Percentiles rank a stretch among this genome's conserved stretches.
Evolutionary conservation across 2,329 filamentous ascomycete genomes (phyloP).

Genomic region (Beauveria pseudobassiana): DNA sequence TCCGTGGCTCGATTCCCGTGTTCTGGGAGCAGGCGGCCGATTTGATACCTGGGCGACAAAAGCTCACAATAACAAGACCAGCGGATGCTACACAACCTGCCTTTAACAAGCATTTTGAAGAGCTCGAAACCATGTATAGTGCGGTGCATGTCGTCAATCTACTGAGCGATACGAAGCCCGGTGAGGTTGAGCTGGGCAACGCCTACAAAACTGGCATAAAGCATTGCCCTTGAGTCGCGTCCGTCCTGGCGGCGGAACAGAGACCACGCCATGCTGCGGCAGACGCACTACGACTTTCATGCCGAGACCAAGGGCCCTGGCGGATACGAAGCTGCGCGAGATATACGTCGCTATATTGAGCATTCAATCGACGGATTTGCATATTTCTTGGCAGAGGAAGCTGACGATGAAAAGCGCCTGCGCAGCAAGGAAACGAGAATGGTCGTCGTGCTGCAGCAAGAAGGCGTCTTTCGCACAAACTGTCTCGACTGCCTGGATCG

Average conservation of each 20-base stretch:
- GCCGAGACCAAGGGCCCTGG: slow-evolving; percentile 80
- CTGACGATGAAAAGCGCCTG: slow-evolving; percentile 42
- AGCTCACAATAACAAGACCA: slow-evolving; percentile 84
- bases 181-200: slow-evolving; percentile 75
- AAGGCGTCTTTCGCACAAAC: slow-evolving; percentile 93
- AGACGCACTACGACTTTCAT: slow-evolving; percentile 94
- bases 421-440: slow-evolving; percentile 33
- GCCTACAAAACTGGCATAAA: slow-evolving; percentile 72
- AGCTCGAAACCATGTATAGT: slow-evolving; percentile 79
- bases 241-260: slow-evolving; percentile 41
- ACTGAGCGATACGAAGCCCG: slow-evolving; percentile 80
- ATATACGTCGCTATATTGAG: slow-evolving; percentile 72
- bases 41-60: slow-evolving; percentile 84
- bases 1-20: slow-evolving; percentile 85
- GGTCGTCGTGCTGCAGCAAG: slow-evolving; percentile 77
- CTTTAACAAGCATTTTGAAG: slow-evolving; percentile 90
- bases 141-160: slow-evolving; percentile 90
- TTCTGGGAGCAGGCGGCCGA: slow-evolving; percentile 96
- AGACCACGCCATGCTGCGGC: slow-evolving; percentile 68
- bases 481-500: slow-evolving; percentile 93
- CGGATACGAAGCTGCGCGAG: slow-evolving; percentile 84
- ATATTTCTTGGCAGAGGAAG: slow-evolving; percentile 79
- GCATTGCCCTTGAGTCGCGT: slow-evolving; percentile 63
- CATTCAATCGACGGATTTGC: slow-evolving; percentile 78
- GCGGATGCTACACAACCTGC: slow-evolving; percentile 86